Evolutionary conservation across 83 land plant species (phyloP), one percentile per base, ranked within the genome.

Genomic region (Picea engelmannii): DNA sequence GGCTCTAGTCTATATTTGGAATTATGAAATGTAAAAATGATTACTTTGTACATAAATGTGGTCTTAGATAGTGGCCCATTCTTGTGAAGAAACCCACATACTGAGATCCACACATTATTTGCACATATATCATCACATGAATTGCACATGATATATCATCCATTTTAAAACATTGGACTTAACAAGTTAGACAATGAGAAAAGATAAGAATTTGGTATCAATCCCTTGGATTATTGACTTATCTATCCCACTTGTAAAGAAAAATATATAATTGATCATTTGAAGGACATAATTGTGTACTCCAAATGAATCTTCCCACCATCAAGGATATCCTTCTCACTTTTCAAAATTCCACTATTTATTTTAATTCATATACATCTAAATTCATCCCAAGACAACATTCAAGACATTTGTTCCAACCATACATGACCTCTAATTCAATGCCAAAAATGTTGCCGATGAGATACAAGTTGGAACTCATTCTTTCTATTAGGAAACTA

Each of bases 321-420:
- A 70, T 70, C 75, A 18, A 38, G 20, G n/a, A 70, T 31, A 70
- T 17, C 74, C 74, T 69, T 69, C 38, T 69, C 74, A 69, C n/a
- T 44, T 38, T 69, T 24, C 35, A 35, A 69, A 35, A 15, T 69
- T 69, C 74, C 11, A 71, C 76, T 6, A 17, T 71, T 71, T 6
- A n/a, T n/a, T 38, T 20, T 42, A 42, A 71, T 20, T n/a, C 76
- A 71, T 71, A 52, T 71, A 38, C 18, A 40, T 71, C 47, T 11
- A 6, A 40, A 44, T 73, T 38, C 25, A 73, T 10, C 55, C 55
- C 55, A 49, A 49, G 55, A 49, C 11, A 49, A 49, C 11, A 49
- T 0, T 49, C 11, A 49, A 49, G 55, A 49, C 55, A 49, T 49
- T 49, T 10, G 55, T 10, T 49, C 55, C 55, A 49, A 49, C 55